Conservation (phyloP, 1,139 yeast genomes). For the Magnusiomyces clavatus region DNA sequence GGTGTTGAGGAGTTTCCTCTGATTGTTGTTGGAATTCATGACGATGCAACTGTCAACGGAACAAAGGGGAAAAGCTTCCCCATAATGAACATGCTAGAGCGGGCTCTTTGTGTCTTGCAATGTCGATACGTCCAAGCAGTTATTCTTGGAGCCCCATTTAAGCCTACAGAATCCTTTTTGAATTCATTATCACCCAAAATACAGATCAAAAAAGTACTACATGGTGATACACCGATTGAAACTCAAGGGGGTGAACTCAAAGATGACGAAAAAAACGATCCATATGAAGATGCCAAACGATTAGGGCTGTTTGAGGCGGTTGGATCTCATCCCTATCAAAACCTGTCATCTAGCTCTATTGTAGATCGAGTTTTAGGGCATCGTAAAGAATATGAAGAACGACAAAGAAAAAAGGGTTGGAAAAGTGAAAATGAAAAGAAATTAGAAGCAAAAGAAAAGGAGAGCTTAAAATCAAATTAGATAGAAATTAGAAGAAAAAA, state of each 20-base stretch:
- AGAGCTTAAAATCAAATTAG: too few relatives aligned
- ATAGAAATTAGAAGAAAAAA: too few relatives aligned
- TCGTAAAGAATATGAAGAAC: conserved; percentile 63
- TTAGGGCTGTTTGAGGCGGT: conserved; percentile 39
- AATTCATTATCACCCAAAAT: conserved; percentile 25
- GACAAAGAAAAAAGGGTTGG: conserved; percentile 76
- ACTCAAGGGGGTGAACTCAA: conserved; percentile 20
- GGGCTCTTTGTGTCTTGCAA: conserved; percentile 81
- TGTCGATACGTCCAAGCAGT: conserved; percentile 79
- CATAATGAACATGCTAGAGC: conserved; percentile 79
- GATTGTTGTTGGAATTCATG: conserved; percentile 63
- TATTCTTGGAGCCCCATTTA: conserved; percentile 59
- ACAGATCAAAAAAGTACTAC: conserved; percentile 43
- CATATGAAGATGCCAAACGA: conserved; percentile 33
- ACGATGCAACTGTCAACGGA: conserved; percentile 50
- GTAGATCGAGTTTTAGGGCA: conserved; percentile 61
- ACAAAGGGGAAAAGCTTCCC: conserved; percentile 59
- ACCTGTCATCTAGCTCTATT: conserved; percentile 56
- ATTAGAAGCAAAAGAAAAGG: conserved; percentile 23
- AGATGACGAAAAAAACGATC: conserved; percentile 25
- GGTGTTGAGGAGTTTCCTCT: conserved; percentile 25
- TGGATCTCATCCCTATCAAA: conserved; percentile 49
- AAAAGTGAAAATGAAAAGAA: conserved; percentile 41
- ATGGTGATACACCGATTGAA: conserved; percentile 49
- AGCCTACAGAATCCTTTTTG: conserved; percentile 40